phyloP scores from a whole-genome alignment of 2,329 filamentous ascomycete genomes.

The Aspergillus arachidicola region DNA sequence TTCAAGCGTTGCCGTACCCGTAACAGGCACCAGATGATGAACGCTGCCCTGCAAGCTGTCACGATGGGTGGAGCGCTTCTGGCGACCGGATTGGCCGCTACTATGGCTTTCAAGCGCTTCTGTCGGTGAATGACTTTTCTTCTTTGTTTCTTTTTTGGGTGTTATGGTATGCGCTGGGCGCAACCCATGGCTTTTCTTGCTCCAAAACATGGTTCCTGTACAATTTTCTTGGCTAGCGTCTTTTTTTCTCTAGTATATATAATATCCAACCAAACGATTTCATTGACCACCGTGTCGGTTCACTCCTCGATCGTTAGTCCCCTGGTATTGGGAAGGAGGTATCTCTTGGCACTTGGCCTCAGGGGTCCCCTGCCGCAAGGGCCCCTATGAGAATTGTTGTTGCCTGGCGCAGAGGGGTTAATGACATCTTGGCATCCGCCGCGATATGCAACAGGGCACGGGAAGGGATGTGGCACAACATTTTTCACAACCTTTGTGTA shows the following conservation, averaged over 20 bases:
- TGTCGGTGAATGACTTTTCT: conserved; percentile 23
- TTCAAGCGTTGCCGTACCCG: conserved; percentile 56
- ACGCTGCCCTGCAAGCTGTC: conserved; percentile 54
- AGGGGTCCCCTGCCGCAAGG: neutral
- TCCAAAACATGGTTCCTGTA: neutral
- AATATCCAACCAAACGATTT: conserved; percentile 9
- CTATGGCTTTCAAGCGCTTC: conserved; percentile 45
- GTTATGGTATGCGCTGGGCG: conserved; percentile 28
- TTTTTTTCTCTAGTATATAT: neutral
- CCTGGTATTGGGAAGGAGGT: neutral
- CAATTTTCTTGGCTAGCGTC: conserved; percentile 4
- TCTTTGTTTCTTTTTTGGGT: conserved; percentile 10
- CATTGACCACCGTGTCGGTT: neutral
- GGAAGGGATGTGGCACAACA: neutral
- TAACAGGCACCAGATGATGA: conserved; percentile 60
- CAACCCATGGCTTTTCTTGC: conserved; percentile 12
- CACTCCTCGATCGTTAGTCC: neutral
- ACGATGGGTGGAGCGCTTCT: conserved; percentile 53
- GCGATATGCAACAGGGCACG: neutral
- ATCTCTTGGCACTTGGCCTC: neutral
- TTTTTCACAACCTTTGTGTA: neutral
- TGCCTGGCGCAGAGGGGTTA: neutral
- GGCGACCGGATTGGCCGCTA: conserved; percentile 47
- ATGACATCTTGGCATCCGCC: neutral
- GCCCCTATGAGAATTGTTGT: neutral